phyloP scores from a whole-genome alignment of 768 basidiomycete species.

The Russula lepida region DNA sequence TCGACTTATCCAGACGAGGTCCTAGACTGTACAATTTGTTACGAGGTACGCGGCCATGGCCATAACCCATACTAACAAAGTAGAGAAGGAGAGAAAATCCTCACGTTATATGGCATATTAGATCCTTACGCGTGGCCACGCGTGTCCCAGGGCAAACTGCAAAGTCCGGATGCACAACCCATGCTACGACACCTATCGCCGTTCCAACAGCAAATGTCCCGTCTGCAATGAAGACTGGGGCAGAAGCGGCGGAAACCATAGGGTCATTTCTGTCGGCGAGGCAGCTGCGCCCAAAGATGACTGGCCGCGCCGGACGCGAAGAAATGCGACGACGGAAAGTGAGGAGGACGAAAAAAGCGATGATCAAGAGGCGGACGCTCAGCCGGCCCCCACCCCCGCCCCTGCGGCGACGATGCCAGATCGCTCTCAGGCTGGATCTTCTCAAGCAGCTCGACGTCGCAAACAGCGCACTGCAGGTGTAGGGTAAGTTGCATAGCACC shows the following conservation, averaged over 20 bases:
- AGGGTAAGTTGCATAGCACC: not conserved
- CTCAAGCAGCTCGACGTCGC: conserved; percentile 4
- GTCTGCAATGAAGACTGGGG: conserved; percentile 57
- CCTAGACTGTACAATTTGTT: conserved; percentile 65
- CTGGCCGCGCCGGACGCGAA: conserved; percentile 15
- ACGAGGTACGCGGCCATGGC: conserved; percentile 60
- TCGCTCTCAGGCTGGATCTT: not conserved
- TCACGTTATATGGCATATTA: conserved; percentile 26
- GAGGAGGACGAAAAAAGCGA: conserved; percentile 41
- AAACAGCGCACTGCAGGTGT: conserved; percentile 3
- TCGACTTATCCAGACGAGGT: conserved; percentile 63
- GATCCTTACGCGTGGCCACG: conserved; percentile 62
- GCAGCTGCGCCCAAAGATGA: conserved; percentile 24
- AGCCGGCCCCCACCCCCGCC: too few species aligned
- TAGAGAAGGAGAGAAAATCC: not conserved
- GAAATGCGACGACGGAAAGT: conserved; percentile 34
- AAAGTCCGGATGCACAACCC: conserved; percentile 53
- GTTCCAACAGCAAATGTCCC: conserved; percentile 42
- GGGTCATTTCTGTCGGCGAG: conserved; percentile 57
- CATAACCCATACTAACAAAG: too few species aligned
- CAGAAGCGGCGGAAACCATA: conserved; percentile 32
- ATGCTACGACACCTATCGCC: conserved; percentile 49
- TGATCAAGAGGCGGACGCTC: not conserved
- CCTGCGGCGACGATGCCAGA: not conserved
- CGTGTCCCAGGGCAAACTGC: conserved; percentile 56